A percentile compares a stretch with the other conserved stretches of the same genome.
Evolutionary conservation across 768 basidiomycete species (phyloP).

Genomic region (Lactarius pseudohatsudake): DNA sequence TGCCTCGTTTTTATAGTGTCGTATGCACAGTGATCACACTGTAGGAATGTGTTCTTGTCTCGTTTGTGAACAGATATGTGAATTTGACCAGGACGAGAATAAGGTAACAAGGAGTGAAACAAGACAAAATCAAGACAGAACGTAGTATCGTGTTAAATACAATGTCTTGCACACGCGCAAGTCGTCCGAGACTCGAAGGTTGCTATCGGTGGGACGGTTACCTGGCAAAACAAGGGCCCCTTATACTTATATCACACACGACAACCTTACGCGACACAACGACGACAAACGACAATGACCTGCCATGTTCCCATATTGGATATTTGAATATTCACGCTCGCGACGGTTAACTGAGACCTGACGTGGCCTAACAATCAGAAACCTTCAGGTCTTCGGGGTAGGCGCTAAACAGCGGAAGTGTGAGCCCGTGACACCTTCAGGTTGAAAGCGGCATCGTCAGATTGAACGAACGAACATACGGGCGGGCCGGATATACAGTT

Average conservation of each 20-base stretch:
- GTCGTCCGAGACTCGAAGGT: background rate
- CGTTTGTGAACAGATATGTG: background rate
- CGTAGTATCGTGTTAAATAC: slow-evolving; percentile 1
- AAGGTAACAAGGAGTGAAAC: background rate
- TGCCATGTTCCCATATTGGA: slow-evolving; percentile 7
- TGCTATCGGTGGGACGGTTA: background rate
- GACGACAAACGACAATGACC: background rate
- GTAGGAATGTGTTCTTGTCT: background rate
- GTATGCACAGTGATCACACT: background rate
- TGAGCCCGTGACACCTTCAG: background rate
- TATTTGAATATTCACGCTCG: background rate
- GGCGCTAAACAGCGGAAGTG: background rate
- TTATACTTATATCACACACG: background rate
- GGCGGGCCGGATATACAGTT: background rate
- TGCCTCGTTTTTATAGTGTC: background rate
- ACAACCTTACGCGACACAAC: background rate
- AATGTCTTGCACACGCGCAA: background rate
- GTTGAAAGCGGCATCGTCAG: background rate
- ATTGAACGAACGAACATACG: background rate
- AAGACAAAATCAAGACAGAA: background rate
- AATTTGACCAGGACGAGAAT: background rate
- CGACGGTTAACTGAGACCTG: background rate
- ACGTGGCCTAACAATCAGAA: background rate
- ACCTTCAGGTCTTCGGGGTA: no score
- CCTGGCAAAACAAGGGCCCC: background rate